phyloP scores from a whole-genome alignment of 2,329 filamentous ascomycete species.

The Chaetomium olivaceum region DNA sequence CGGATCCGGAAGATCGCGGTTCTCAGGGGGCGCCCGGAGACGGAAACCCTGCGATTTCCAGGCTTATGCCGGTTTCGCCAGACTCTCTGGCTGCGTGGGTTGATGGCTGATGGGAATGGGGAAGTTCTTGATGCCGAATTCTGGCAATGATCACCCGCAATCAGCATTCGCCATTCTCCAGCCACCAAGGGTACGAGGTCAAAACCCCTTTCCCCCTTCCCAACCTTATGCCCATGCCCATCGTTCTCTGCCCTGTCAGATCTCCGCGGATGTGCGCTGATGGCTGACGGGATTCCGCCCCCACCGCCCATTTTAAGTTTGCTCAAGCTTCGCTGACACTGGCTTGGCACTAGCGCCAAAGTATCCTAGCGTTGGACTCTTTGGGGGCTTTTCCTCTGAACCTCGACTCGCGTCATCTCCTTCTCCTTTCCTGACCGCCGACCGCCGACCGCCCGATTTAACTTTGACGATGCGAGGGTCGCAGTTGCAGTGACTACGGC shows the following conservation, averaged over 20 bases:
- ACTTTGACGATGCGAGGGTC: not conserved
- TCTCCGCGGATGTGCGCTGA: not conserved
- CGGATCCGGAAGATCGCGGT: not conserved
- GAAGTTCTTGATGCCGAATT: not conserved
- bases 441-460: not conserved
- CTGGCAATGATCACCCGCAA: not conserved
- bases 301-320: not conserved
- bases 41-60: not conserved
- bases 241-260: not conserved
- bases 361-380: not conserved
- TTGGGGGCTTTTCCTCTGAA: not conserved
- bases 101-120: not conserved
- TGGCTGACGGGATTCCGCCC: not conserved
- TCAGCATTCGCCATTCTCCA: not conserved
- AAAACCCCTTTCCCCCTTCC: not conserved
- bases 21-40: not conserved
- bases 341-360: conserved; percentile 1
- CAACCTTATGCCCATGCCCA: not conserved
- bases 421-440: not conserved
- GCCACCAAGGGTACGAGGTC: not conserved
- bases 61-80: not conserved
- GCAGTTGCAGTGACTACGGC: not conserved
- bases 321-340: not conserved
- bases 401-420: not conserved
- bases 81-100: not conserved